Conservation (phyloP, 1,284 basidiomycete genomes). For the Leccinum colubrinum region DNA sequence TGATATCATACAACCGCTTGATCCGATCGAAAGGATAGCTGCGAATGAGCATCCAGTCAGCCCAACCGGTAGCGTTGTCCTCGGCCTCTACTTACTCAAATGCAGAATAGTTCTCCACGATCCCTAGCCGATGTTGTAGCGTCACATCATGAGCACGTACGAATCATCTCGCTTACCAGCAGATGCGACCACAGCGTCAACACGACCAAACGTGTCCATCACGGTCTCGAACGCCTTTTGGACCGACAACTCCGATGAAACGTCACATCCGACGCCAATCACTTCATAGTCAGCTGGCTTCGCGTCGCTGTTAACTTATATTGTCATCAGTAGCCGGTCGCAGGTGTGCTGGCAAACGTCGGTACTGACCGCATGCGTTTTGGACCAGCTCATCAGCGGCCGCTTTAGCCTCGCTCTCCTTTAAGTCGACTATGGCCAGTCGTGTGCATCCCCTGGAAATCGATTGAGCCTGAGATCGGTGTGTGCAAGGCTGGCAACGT, state of each 20-base stretch:
- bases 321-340: conserved; percentile 34
- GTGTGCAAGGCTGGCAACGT: conserved; percentile 30
- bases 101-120: conserved; percentile 90
- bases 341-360: conserved; percentile 6
- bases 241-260: conserved; percentile 80
- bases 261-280: conserved; percentile 85
- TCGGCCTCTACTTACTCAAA: conserved; percentile 56
- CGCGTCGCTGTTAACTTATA: conserved; percentile 58
- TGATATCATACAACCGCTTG: conserved; percentile 86
- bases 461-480: conserved; percentile 1
- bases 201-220: conserved; percentile 74
- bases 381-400: conserved; percentile 76
- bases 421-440: conserved; percentile 85
- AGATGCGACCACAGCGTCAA: conserved; percentile 87
- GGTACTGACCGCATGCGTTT: conserved; percentile 47
- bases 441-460: conserved; percentile 70
- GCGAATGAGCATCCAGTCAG: conserved; percentile 7
- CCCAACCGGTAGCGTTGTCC: not conserved
- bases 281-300: conserved; percentile 64
- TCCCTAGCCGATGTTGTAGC: conserved; percentile 47
- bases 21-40: conserved; percentile 85
- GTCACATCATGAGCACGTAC: conserved; percentile 1
- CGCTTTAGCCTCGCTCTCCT: conserved; percentile 65
- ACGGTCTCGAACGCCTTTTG: conserved; percentile 69
- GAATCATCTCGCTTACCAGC: conserved; percentile 58